phyloP scores from a whole-genome alignment of 1,284 basidiomycete species.

The Cryptococcus maquisensis region DNA sequence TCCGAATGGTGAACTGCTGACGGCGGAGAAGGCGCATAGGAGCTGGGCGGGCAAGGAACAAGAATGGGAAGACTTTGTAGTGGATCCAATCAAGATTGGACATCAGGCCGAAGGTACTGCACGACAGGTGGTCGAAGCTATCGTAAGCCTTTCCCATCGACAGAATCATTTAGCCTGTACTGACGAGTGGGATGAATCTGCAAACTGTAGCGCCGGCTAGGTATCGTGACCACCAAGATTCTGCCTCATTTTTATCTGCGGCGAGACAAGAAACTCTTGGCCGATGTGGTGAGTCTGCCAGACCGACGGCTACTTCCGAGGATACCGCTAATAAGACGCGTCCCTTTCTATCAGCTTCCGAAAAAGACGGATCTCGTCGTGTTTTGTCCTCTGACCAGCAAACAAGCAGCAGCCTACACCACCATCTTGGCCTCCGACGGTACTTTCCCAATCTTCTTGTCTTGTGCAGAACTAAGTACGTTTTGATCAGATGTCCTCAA shows the following conservation, averaged over 20 bases:
- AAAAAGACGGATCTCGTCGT: constrained; percentile 52
- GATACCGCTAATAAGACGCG: not conserved
- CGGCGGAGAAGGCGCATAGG: constrained; percentile 26
- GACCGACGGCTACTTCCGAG: not conserved
- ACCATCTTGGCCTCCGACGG: constrained; percentile 44
- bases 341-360: constrained; percentile 41
- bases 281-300: constrained; percentile 34
- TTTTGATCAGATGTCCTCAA: constrained; percentile 43
- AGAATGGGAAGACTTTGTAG: constrained; percentile 44
- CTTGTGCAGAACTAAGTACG: too few relatives aligned
- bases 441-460: not conserved
- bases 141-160: constrained; percentile 27
- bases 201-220: constrained; percentile 22
- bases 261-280: constrained; percentile 51
- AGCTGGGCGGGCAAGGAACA: constrained; percentile 43
- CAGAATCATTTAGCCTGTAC: not conserved
- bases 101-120: constrained; percentile 47
- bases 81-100: constrained; percentile 46
- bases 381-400: constrained; percentile 50
- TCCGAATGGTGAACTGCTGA: not conserved
- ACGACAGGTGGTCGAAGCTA: constrained; percentile 37
- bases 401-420: constrained; percentile 49
- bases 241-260: constrained; percentile 52
- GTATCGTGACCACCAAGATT: constrained; percentile 40
- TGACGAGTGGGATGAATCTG: not conserved